Percentiles rank a stretch among this genome's conserved stretches.
These are phyloP conservation scores for Epichloe bromicola DNA, from an alignment of 2,329 filamentous ascomycete genomes.

Conservation along the genomic window DNA sequence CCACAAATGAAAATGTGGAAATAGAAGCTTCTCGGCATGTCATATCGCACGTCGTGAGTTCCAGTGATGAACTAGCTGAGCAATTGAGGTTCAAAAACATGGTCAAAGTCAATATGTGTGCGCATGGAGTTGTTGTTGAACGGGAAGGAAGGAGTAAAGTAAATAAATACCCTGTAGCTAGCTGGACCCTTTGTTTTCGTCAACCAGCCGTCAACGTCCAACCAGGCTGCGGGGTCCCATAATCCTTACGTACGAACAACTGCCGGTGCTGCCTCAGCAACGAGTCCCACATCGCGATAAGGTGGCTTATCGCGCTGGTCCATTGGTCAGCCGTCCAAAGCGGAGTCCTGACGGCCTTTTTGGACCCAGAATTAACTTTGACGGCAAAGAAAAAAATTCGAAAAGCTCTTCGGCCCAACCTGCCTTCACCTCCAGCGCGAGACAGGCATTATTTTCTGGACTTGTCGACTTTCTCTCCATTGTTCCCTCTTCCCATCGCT, in stretches of 20 bases:
- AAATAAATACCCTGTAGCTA: no score
- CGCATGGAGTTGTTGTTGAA: no score
- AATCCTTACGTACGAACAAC: conserved; percentile 28
- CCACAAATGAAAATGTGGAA: no score
- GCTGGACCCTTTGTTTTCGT: no score
- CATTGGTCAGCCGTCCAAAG: conserved; percentile 14
- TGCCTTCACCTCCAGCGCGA: conserved; percentile 1
- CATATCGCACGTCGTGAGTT: no score
- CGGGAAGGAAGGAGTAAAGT: no score
- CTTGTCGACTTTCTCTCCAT: neutral
- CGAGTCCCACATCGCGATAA: conserved; percentile 13
- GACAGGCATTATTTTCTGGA: neutral
- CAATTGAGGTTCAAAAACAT: no score
- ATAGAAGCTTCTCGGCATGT: no score
- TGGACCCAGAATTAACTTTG: conserved; percentile 3
- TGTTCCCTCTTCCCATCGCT: neutral
- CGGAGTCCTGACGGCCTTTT: conserved; percentile 6
- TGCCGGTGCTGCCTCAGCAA: neutral
- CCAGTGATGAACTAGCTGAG: no score
- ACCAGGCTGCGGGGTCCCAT: no score
- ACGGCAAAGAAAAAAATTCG: conserved; percentile 22
- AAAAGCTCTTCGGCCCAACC: conserved; percentile 6
- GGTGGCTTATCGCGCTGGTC: conserved; percentile 14
- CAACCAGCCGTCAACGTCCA: no score
- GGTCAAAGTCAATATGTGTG: no score